Percentiles rank a stretch among this genome's conserved stretches.
phyloP scores from a whole-genome alignment of 2,329 filamentous ascomycete species.

The Exophiala phaeomuriformis region DNA sequence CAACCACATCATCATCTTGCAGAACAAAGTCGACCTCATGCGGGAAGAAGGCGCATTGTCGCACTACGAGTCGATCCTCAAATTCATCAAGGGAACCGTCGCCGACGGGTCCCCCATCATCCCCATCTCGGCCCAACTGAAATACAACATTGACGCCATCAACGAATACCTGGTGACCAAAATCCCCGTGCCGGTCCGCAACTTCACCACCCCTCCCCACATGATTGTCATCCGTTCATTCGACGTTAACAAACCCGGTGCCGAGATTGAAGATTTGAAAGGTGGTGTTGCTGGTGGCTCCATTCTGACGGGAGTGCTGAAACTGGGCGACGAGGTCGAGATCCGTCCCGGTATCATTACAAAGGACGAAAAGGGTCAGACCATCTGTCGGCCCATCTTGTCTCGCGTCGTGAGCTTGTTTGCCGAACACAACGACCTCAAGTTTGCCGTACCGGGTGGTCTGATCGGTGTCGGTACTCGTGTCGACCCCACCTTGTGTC shows the following conservation, averaged over 20 bases:
- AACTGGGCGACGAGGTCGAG: slow-evolving; percentile 96
- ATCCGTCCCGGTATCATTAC: slow-evolving; percentile 98
- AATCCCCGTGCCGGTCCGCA: slow-evolving; percentile 83
- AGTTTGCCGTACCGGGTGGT: slow-evolving; percentile 95
- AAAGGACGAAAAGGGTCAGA: slow-evolving; percentile 84
- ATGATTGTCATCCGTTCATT: slow-evolving; percentile 99
- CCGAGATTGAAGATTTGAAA: slow-evolving; percentile 96
- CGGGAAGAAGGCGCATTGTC: slow-evolving; percentile 86
- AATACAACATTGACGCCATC: slow-evolving; percentile 98
- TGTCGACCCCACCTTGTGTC: slow-evolving; percentile 94
- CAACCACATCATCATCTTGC: slow-evolving; percentile 97
- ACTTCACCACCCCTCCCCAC: slow-evolving; percentile 86
- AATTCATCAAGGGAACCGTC: slow-evolving; percentile 96
- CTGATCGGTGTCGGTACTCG: slow-evolving; percentile 97
- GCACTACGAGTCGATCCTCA: slow-evolving; percentile 94
- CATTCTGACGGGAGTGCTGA: slow-evolving; percentile 93
- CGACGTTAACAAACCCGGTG: slow-evolving; percentile 99
- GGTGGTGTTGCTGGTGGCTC: slow-evolving; percentile 96
- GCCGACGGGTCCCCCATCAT: slow-evolving; percentile 93
- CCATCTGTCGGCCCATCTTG: slow-evolving; percentile 96
- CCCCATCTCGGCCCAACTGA: slow-evolving; percentile 93
- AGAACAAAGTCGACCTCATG: slow-evolving; percentile 99
- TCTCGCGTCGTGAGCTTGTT: slow-evolving; percentile 90
- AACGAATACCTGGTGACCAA: slow-evolving; percentile 93
- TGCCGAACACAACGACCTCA: slow-evolving; percentile 95